Evolutionary conservation across 2,329 filamentous ascomycete species (phyloP).

Genomic region (Pseudogymnoascus sp.): DNA sequence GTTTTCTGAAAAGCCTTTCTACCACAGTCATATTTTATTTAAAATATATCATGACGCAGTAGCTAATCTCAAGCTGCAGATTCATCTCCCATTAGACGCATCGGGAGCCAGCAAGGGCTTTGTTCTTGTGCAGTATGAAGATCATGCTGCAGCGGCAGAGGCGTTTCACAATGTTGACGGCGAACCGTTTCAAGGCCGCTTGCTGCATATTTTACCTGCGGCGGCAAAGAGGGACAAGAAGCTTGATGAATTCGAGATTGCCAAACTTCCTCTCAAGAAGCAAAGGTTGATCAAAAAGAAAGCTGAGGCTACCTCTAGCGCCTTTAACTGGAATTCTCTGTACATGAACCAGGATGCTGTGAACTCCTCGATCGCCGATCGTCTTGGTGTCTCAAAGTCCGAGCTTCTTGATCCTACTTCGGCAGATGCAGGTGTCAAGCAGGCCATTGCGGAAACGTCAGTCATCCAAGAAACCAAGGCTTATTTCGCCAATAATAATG

Average conservation of each 20-base stretch:
- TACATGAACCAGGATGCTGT: conserved; percentile 97
- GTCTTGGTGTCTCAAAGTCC: conserved; percentile 82
- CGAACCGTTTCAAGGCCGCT: conserved; percentile 81
- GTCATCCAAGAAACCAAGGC: conserved; percentile 93
- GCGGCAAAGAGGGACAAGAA: conserved; percentile 72
- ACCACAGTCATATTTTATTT: conserved; percentile 15
- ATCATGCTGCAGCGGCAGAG: conserved; percentile 63
- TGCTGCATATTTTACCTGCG: conserved; percentile 83
- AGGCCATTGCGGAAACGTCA: conserved; percentile 92
- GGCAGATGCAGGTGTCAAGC: conserved; percentile 87
- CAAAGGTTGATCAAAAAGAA: conserved; percentile 85
- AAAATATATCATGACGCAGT: conserved; percentile 1
- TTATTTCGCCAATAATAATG: conserved; percentile 80
- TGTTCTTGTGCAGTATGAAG: conserved; percentile 72
- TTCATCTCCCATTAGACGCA: conserved; percentile 73
- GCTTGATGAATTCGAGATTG: conserved; percentile 80
- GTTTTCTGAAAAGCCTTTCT: conserved; percentile 51
- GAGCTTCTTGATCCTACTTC: conserved; percentile 93
- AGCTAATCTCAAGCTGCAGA: conserved; percentile 42
- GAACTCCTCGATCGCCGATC: conserved; percentile 77
- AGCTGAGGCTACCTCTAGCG: conserved; percentile 65
- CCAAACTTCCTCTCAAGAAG: conserved; percentile 88
- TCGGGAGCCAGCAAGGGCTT: conserved; percentile 78
- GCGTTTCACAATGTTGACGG: conserved; percentile 77
- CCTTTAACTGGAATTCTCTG: conserved; percentile 99